These are phyloP conservation scores for Sungouiella thailandica DNA, from an alignment of 805 yeast genomes.

Conservation along the genomic window DNA sequence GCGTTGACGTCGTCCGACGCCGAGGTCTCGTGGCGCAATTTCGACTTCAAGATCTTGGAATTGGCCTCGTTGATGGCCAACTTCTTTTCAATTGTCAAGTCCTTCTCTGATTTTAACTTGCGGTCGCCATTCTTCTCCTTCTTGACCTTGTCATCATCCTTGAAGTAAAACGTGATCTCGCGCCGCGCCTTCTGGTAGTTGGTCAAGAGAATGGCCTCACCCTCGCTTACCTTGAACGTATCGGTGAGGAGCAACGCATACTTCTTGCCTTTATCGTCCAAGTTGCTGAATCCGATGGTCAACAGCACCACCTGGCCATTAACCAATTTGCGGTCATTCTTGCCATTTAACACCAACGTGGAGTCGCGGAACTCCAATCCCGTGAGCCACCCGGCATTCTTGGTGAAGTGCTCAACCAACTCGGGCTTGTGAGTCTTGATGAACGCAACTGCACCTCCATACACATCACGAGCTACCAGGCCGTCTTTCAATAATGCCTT, in stretches of 20 bases:
- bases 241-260: constrained; percentile 78
- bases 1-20: constrained; percentile 62
- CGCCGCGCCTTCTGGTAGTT: constrained; percentile 65
- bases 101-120: constrained; percentile 37
- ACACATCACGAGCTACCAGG: constrained; percentile 58
- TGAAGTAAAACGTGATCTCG: constrained; percentile 80
- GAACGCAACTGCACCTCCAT: constrained; percentile 54
- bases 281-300: constrained; percentile 69
- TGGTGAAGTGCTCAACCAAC: constrained; percentile 58
- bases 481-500: constrained; percentile 59
- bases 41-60: constrained; percentile 72
- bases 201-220: constrained; percentile 63
- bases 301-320: constrained; percentile 74
- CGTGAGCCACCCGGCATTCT: constrained; percentile 80
- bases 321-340: constrained; percentile 60
- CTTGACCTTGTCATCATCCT: constrained; percentile 55
- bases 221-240: constrained; percentile 65
- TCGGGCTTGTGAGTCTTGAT: constrained; percentile 61
- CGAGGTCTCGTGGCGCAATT: constrained; percentile 69
- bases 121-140: constrained; percentile 14
- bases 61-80: constrained; percentile 30
- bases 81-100: constrained; percentile 26
- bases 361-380: constrained; percentile 90
- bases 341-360: constrained; percentile 63
- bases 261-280: constrained; percentile 47